phyloP scores from a whole-genome alignment of 2,329 filamentous ascomycete genomes.

The Pseudocercospora musae region DNA sequence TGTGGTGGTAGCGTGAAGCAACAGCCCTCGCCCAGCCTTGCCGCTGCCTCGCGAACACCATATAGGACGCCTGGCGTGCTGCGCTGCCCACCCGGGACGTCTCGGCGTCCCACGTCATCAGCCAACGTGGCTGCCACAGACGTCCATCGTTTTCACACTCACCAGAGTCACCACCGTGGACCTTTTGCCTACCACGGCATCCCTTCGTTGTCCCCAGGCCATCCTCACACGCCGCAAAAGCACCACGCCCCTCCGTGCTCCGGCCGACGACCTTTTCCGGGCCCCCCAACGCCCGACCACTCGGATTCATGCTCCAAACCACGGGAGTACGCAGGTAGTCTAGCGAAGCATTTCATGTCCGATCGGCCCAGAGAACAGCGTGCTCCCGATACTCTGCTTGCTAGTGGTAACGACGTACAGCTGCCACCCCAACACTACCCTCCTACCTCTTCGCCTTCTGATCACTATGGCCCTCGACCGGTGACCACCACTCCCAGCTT shows the following conservation, averaged over 20 bases:
- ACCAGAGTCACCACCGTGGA: conserved; percentile 24
- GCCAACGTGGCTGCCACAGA: conserved; percentile 33
- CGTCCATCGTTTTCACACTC: conserved; percentile 27
- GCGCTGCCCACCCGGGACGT: conserved; percentile 21
- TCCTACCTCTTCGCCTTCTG: conserved; percentile 10
- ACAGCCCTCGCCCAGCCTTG: not conserved
- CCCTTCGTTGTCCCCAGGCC: conserved; percentile 10
- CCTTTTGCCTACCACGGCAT: conserved; percentile 15
- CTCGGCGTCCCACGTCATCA: conserved; percentile 27
- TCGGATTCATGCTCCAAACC: conserved; percentile 33
- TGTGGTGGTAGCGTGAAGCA: not conserved
- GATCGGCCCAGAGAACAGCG: conserved; percentile 27
- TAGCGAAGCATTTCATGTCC: conserved; percentile 37
- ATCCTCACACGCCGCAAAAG: conserved; percentile 9
- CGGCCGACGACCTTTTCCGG: conserved; percentile 16
- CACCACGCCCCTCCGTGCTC: conserved; percentile 10
- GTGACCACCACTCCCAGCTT: conserved; percentile 8
- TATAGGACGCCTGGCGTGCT: conserved; percentile 1
- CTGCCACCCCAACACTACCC: conserved; percentile 10
- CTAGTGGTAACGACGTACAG: conserved; percentile 15
- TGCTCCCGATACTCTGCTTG: conserved; percentile 25
- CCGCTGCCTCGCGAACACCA: not conserved
- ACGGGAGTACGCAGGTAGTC: conserved; percentile 25
- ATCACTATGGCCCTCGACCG: conserved; percentile 13
- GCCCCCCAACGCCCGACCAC: conserved; percentile 19